phyloP scores from a whole-genome alignment of 306 rosid genomes.

The Vicia faba region DNA sequence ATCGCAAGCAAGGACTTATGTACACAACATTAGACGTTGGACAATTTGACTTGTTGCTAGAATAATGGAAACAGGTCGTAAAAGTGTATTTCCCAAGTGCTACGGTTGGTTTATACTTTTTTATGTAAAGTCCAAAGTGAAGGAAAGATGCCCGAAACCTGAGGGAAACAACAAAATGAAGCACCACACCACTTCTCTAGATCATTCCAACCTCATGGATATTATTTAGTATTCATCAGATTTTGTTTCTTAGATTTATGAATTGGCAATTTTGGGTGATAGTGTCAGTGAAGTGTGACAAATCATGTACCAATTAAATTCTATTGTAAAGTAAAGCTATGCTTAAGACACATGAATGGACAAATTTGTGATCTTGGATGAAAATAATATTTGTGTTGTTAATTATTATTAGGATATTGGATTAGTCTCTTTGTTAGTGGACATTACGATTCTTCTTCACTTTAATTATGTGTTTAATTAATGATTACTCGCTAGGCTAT shows the following conservation, averaged over 20 bases:
- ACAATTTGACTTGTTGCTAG: constrained; percentile 52
- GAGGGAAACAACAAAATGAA: constrained; percentile 28
- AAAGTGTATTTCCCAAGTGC: constrained; percentile 41
- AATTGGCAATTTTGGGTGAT: constrained; percentile 32
- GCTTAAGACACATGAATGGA: constrained; percentile 31
- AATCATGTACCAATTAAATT: constrained; percentile 30
- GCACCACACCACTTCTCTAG: constrained; percentile 18
- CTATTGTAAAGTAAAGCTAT: not conserved
- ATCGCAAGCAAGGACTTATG: constrained; percentile 26
- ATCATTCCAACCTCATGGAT: constrained; percentile 27
- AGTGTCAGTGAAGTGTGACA: constrained; percentile 42
- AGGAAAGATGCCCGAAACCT: constrained; percentile 43
- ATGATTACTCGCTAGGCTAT: constrained; percentile 36
- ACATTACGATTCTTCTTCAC: constrained; percentile 39
- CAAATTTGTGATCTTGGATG: constrained; percentile 33
- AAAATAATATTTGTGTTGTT: constrained; percentile 8
- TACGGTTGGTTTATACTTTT: constrained; percentile 41
- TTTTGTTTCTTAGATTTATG: constrained; percentile 28
- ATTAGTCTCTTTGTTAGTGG: constrained; percentile 44
- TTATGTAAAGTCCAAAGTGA: constrained; percentile 46
- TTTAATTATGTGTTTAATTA: constrained; percentile 41
- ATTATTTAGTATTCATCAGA: constrained; percentile 31
- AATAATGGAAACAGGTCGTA: constrained; percentile 45
- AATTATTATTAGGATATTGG: not conserved
- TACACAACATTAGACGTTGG: constrained; percentile 29